Evolutionary conservation across 1,284 basidiomycete genomes (phyloP).

Genomic region (Moesziomyces sp.): DNA sequence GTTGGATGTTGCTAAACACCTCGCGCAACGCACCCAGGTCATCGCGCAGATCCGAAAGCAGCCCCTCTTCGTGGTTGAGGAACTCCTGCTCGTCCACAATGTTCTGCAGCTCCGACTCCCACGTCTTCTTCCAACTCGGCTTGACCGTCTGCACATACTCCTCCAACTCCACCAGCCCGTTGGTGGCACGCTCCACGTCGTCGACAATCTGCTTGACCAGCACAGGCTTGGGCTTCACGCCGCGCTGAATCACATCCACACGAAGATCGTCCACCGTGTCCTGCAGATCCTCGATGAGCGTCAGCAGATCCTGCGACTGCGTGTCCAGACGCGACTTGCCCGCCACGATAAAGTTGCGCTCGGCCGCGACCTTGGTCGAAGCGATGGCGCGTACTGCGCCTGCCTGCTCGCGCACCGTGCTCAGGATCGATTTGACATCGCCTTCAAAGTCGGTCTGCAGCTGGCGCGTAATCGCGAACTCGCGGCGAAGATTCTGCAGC

Average conservation of each 20-base stretch:
- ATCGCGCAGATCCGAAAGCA: slow-evolving; percentile 62
- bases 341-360: slow-evolving; percentile 86
- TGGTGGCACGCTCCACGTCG: slow-evolving; percentile 78
- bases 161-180: slow-evolving; percentile 81
- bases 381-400: slow-evolving; percentile 81
- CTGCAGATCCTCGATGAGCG: slow-evolving; percentile 91
- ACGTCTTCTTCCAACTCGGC: slow-evolving; percentile 98
- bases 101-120: slow-evolving; percentile 93
- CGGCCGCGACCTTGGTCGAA: slow-evolving; percentile 80
- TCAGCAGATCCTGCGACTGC: slow-evolving; percentile 88
- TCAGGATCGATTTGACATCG: slow-evolving; percentile 86
- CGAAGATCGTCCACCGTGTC: slow-evolving; percentile 91
- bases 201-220: slow-evolving; percentile 79
- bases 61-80: slow-evolving; percentile 71
- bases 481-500: slow-evolving; percentile 89
- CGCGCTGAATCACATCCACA: slow-evolving; percentile 89
- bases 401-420: slow-evolving; percentile 81
- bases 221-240: slow-evolving; percentile 82
- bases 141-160: slow-evolving; percentile 88
- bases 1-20: slow-evolving; percentile 66
- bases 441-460: slow-evolving; percentile 91
- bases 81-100: slow-evolving; percentile 98
- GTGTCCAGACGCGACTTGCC: slow-evolving; percentile 89
- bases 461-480: slow-evolving; percentile 91
- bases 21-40: slow-evolving; percentile 61